Base-by-base conservation (phyloP, 2,329 filamentous ascomycete genomes). In the Magnaporthiopsis rhizophila region DNA sequence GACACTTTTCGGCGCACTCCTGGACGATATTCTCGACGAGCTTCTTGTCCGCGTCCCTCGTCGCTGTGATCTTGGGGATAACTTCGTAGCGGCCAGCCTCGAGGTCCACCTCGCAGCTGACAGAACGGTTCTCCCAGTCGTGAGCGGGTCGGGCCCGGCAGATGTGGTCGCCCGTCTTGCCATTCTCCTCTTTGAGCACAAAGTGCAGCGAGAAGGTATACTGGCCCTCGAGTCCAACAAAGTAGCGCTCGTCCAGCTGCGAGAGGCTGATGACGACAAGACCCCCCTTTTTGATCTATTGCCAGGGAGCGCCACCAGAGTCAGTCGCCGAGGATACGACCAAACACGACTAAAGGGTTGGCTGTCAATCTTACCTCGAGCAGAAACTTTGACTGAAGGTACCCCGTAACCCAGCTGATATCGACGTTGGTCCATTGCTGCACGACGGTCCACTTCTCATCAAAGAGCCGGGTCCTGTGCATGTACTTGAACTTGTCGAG, bases 61-160 rank as follows among this genome's bases (percentile, higher is more conserved):
- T 70, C 0, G 88, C 87, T 5, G 84, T 86, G 68, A 91, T 82
- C 71, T 89, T 90, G 69, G 90, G 84, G 11, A 91, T 76, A 0
- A 92, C 83, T 58, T 84, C 84, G 74, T 91, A 92, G 21, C 78
- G 82, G 7, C 89, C 89, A 0, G 87, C 80, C 38, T 89, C 85
- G 1, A 92, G 83, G 53, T 86, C 79, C n/a, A 91, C 78, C 70
- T 92, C 89, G n/a, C 86, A 87, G 65, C 85, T 89, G 18, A 90
- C 84, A 1, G 86, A 88, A 9, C 89, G 83, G 61, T 79, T 82
- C 78, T 88, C 74, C 69, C 73, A 74, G 15, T 68, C 68, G 62
- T 72, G 69, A n/a, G 71, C 71, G 8, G 73, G 70, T 0, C 74
- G 72, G 3, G 75, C 75, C 9, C 73, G 70, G 66, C 73, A 73